Evolutionary conservation across 495 filamentous ascomycete genomes (phyloP).

Genomic region (Penicillium bialowiezense): DNA sequence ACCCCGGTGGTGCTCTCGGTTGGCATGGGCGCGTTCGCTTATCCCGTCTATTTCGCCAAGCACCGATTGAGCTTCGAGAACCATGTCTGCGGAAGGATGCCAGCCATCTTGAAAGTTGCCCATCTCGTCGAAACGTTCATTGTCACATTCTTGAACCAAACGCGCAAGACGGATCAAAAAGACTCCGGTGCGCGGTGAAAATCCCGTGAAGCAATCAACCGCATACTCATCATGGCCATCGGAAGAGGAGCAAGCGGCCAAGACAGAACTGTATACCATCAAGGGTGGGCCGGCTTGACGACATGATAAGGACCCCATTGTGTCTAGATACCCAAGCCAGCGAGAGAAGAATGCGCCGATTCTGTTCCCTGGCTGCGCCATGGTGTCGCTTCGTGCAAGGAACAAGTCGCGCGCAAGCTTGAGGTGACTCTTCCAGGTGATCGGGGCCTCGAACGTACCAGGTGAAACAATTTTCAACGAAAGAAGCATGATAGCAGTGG

Average conservation of each 20-base stretch:
- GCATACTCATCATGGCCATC: conserved; percentile 53
- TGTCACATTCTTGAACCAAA: conserved; percentile 68
- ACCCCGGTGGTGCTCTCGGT: conserved; percentile 33
- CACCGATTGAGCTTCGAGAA: conserved; percentile 54
- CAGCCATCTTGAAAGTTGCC: conserved; percentile 53
- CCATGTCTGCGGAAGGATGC: conserved; percentile 54
- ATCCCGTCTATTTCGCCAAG: conserved; percentile 46
- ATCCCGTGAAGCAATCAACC: conserved; percentile 81
- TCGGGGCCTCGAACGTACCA: conserved; percentile 70
- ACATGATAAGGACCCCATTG: conserved; percentile 73
- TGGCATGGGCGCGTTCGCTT: conserved; percentile 29
- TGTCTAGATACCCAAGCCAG: conserved; percentile 85
- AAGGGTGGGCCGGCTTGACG: conserved; percentile 58
- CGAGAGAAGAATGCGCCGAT: conserved; percentile 77
- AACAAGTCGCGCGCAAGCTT: conserved; percentile 75
- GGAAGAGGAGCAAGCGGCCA: conserved; percentile 38
- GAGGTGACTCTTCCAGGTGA: conserved; percentile 75
- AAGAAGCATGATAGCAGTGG: conserved; percentile 82
- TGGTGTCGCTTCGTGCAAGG: conserved; percentile 57
- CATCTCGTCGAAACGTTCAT: conserved; percentile 58
- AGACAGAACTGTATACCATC: conserved; percentile 53
- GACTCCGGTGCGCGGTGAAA: conserved; percentile 65
- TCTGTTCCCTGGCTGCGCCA: conserved; percentile 53
- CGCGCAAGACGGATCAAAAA: conserved; percentile 73
- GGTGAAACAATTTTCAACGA: conserved; percentile 86